These are phyloP conservation scores for Baorangia bicolor DNA, from an alignment of 768 basidiomycete genomes.

Conservation along the genomic window DNA sequence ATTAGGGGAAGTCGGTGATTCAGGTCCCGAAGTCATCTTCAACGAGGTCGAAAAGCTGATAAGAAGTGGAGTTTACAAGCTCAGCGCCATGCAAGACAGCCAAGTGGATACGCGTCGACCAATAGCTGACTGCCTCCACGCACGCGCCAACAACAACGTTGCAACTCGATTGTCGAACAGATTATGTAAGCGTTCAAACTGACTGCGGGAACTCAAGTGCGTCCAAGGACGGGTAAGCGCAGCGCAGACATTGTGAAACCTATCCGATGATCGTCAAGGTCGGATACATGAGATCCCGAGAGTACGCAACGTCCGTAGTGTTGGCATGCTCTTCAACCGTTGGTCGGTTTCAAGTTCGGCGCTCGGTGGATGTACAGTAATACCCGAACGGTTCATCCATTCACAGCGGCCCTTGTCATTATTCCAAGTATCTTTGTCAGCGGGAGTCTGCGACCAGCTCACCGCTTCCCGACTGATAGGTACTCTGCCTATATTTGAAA, in stretches of 20 bases:
- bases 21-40: slow-evolving; percentile 21
- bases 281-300: neutral
- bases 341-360: too few species aligned
- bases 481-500: neutral
- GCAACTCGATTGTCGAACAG: neutral
- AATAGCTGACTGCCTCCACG: slow-evolving; percentile 3
- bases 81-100: neutral
- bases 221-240: too few species aligned
- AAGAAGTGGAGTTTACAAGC: neutral
- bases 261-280: slow-evolving; percentile 1
- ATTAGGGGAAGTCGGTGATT: slow-evolving; percentile 40
- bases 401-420: too few species aligned
- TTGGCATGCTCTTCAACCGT: too few species aligned
- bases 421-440: neutral
- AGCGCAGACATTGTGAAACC: too few species aligned
- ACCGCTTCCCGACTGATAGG: neutral
- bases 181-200: slow-evolving; percentile 11
- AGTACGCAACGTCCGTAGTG: too few species aligned
- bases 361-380: too few species aligned
- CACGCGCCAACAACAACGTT: slow-evolving; percentile 1
- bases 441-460: neutral
- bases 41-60: neutral
- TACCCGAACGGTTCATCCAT: too few species aligned
- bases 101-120: neutral
- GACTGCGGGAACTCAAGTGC: slow-evolving; percentile 10